Base-by-base conservation (phyloP, 2,329 filamentous ascomycete species). In the Sporothrix euskadiensis region DNA sequence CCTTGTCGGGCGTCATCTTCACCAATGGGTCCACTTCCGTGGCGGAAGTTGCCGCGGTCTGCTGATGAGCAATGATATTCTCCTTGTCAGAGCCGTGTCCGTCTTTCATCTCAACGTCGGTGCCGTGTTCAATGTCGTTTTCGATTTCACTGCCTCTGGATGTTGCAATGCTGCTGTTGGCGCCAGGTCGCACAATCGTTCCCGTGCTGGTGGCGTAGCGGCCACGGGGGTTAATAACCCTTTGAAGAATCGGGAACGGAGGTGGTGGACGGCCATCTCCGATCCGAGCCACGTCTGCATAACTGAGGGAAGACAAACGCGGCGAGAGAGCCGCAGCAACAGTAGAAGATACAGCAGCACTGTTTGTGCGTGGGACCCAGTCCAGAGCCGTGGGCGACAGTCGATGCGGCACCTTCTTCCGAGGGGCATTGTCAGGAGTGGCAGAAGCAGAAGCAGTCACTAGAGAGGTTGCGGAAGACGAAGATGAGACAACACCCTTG, bases 271-370 rank as follows among this genome's bases (percentile, higher is more conserved):
- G 54, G n/a, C 39, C 19, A 4, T 72, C 47, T 14, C 69, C 32
- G 8, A 65, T 47, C 14, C 30, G 65, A 26, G 72, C 74, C 56
- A 75, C 74, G 6, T 71, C 71, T 4, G 74, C 74, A 35, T 75
- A 75, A 56, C 71, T 75, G 16, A 66, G 69, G 8, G 30, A 26
- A 5, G 66, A 44, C 10, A 69, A 22, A 16, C 30, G 30, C 22
- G 69, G 22, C 30, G 69, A 52, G 1, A 69, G 52, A 1, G 69
- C 52, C 10, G 52, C 22, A 14, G 19, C 22, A 22, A 16, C 52
- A 16, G 47, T 4, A 52, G 47, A 19, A 22, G 52, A n/a, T 22
- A 16, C 52, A 54, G 52, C 19, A 26, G 19, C 52, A 7, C n/a
- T 22, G 5, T 26, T 16, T 56, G 26, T 16, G 19, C 16, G 32